phyloP scores from a whole-genome alignment of 139 green algal genomes.

The Coelastrella sp. region DNA sequence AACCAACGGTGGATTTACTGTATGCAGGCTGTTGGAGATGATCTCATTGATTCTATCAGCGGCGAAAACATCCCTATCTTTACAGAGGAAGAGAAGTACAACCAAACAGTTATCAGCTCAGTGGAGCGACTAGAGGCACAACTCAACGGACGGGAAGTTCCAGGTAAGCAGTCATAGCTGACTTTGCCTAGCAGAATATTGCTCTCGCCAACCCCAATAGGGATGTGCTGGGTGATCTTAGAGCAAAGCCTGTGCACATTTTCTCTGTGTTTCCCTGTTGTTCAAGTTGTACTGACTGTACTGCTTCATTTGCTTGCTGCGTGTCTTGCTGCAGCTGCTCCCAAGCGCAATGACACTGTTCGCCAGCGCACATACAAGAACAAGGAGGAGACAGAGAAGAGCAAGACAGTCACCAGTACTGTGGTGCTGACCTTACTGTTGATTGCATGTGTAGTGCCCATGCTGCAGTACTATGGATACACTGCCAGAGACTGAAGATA shows the following conservation, averaged over 20 bases:
- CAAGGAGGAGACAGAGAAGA: constrained; percentile 89
- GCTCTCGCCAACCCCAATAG: no score
- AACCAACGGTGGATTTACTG: not conserved
- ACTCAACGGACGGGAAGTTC: constrained; percentile 81
- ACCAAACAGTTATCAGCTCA: constrained; percentile 82
- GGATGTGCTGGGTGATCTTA: no score
- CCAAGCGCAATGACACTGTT: constrained; percentile 62
- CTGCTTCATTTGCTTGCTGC: not conserved
- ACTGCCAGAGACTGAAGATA: constrained; percentile 42
- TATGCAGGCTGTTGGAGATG: constrained; percentile 83
- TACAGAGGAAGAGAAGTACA: constrained; percentile 95
- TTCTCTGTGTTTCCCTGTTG: no score
- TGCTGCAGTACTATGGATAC: constrained; percentile 88
- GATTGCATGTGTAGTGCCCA: constrained; percentile 96
- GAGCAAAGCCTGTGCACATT: no score
- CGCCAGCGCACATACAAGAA: constrained; percentile 89
- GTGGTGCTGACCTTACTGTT: constrained; percentile 93
- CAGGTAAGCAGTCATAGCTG: no score
- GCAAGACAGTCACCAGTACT: constrained; percentile 80
- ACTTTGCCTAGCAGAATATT: no score
- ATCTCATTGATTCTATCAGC: constrained; percentile 93
- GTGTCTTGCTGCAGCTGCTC: constrained; percentile 37
- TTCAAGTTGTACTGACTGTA: no score
- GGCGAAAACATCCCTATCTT: constrained; percentile 96
- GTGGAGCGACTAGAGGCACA: constrained; percentile 89